phyloP scores from a whole-genome alignment of 192 early-diverging fungal genomes.

The Allomyces javanicus region DNA sequence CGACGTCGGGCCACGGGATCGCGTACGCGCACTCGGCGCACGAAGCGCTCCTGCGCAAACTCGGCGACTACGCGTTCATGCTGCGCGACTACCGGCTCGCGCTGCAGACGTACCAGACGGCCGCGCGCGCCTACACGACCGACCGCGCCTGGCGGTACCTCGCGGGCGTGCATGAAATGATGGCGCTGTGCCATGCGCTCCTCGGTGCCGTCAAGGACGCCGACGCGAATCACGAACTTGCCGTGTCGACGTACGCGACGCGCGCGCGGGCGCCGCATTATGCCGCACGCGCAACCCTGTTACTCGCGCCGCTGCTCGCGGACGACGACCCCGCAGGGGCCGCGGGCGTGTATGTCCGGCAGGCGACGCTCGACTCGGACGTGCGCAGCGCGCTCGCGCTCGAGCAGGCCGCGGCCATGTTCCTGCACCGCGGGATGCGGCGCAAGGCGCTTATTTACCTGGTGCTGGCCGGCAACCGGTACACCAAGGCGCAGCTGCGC shows the following conservation, averaged over 20 bases:
- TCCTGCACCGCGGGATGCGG: background rate
- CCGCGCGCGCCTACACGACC: slow-evolving; percentile 62
- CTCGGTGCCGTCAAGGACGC: background rate
- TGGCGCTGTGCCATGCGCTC: background rate
- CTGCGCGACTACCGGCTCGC: slow-evolving; percentile 83
- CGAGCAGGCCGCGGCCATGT: background rate
- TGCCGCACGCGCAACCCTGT: background rate
- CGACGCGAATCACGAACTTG: background rate
- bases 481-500: background rate
- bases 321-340: background rate
- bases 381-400: background rate
- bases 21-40: slow-evolving; percentile 54
- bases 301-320: background rate
- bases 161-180: slow-evolving; percentile 35
- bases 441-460: background rate
- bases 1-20: background rate
- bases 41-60: slow-evolving; percentile 74
- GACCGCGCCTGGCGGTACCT: slow-evolving; percentile 60
- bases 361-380: background rate
- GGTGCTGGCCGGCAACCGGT: background rate
- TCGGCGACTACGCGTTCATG: slow-evolving; percentile 97
- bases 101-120: slow-evolving; percentile 68
- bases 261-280: background rate
- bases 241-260: background rate
- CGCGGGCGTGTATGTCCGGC: background rate